Conservation (phyloP, 2,329 filamentous ascomycete genomes). For the Chaetomium strumarium region DNA sequence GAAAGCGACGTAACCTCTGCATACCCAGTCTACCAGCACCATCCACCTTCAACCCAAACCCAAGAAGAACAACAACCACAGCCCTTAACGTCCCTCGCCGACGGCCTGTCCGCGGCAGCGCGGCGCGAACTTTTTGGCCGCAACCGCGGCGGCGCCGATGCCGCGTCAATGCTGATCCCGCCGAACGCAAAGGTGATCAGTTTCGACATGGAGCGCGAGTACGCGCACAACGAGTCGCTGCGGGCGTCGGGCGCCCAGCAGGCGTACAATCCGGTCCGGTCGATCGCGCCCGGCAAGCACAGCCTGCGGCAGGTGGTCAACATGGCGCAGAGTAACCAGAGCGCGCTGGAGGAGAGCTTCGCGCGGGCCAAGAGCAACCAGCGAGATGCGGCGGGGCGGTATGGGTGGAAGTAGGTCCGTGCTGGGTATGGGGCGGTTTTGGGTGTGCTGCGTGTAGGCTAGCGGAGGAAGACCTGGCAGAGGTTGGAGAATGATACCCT, state of each 20-base stretch:
- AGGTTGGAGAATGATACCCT: slow-evolving; percentile 4
- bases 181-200: slow-evolving; percentile 62
- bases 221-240: slow-evolving; percentile 74
- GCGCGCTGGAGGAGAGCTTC: slow-evolving; percentile 89
- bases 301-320: slow-evolving; percentile 82
- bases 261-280: slow-evolving; percentile 74
- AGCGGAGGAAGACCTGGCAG: background rate
- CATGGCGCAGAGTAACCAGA: slow-evolving; percentile 73
- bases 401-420: slow-evolving; percentile 61
- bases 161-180: slow-evolving; percentile 26
- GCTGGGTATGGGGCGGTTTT: background rate
- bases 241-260: slow-evolving; percentile 65
- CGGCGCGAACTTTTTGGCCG: slow-evolving; percentile 83
- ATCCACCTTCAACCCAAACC: slow-evolving; percentile 31
- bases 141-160: slow-evolving; percentile 7
- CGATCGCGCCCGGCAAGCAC: slow-evolving; percentile 83
- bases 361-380: slow-evolving; percentile 72
- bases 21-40: slow-evolving; percentile 18
- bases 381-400: slow-evolving; percentile 73
- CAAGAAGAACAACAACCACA: slow-evolving; percentile 38
- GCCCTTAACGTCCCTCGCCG: slow-evolving; percentile 64
- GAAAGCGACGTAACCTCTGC: slow-evolving; percentile 28
- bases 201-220: slow-evolving; percentile 87
- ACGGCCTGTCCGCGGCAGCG: slow-evolving; percentile 68
- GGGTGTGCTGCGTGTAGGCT: background rate